Base-by-base conservation (phyloP, 371 early-diverging fungal species). In the Nematocida ausubeli region DNA sequence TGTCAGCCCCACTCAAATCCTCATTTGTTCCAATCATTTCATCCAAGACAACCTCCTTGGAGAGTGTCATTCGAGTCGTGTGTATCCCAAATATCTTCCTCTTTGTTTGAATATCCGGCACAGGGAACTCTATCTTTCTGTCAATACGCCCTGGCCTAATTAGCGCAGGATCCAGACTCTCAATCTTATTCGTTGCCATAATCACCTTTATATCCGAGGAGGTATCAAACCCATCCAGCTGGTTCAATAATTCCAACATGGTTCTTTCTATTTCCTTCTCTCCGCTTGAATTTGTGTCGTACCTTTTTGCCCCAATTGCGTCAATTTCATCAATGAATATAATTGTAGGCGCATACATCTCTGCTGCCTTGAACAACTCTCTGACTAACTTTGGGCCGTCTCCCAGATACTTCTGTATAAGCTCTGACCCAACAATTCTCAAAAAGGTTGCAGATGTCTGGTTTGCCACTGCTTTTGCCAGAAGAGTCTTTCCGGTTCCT, bases 241-340 rank as follows among this genome's bases (percentile, higher is more conserved):
- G 99, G 87, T 97, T 98, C 78, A 99, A 87, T 32, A 99, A 89
- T 87, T 99, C 98, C 83, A 98, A 87, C 99, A 99, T 97, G n/a
- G 99, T 98, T 80, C 98, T 90, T 85, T 98, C 98, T 72, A 98
- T 95, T 88, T 98, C 99, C 66, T 93, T 89, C 83, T 94, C 94
- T 81, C 96, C 99, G 40, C 95, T 95, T 2, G 94, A 95, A 49
- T 92, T 92, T 95, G 84, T 95, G 95, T 87, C 91, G 72, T 69
- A 70, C 7, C 80, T 69, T 84, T 95, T 98, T 24, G 94, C 92
- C 80, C 98, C 99, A 42, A 99, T 89, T 30, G 99, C 97, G 87
- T 99, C 99, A 80, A 99, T 97, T 88, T 99, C 99, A 86, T 99
- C 99, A 85, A 99, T 98, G 86, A 99, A 98, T 30, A 99, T 95